phyloP scores from a whole-genome alignment of 2,329 filamentous ascomycete species.

The Aspergillus neotritici region DNA sequence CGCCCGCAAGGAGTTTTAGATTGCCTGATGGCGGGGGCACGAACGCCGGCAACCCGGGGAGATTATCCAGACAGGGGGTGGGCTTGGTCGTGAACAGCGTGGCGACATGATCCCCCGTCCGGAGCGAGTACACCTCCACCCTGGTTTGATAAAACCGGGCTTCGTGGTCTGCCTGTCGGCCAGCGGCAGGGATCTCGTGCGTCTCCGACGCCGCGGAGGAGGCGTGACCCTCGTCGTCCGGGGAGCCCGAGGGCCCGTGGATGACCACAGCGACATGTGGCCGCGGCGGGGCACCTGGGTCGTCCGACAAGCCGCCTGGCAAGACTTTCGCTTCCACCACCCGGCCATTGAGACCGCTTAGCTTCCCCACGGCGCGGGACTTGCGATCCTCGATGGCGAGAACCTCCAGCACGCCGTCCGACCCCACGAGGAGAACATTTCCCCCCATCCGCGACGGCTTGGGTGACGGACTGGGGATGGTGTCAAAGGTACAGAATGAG shows the following conservation, averaged over 20 bases:
- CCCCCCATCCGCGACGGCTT: conserved; percentile 34
- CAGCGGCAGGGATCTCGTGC: conserved; percentile 28
- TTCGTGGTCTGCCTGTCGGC: conserved; percentile 25
- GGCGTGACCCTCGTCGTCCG: conserved; percentile 30
- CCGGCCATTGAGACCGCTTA: conserved; percentile 72
- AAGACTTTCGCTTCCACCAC: conserved; percentile 79
- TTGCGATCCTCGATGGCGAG: conserved; percentile 67
- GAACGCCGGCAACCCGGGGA: conserved; percentile 57
- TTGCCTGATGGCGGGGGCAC: conserved; percentile 66
- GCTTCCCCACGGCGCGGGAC: conserved; percentile 60
- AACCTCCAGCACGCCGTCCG: conserved; percentile 72
- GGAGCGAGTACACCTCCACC: conserved; percentile 82
- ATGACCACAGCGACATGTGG: conserved; percentile 75
- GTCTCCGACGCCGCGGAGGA: conserved; percentile 33
- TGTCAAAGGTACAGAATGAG: conserved; percentile 78
- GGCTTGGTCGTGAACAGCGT: conserved; percentile 68
- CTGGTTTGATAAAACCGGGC: conserved; percentile 65
- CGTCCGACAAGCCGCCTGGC: conserved; percentile 57
- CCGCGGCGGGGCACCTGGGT: conserved; percentile 51
- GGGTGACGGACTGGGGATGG: conserved; percentile 47
- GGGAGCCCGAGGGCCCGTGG: conserved; percentile 65
- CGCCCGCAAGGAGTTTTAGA: conserved; percentile 67
- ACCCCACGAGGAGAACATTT: conserved; percentile 73
- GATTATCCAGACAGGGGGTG: conserved; percentile 53
- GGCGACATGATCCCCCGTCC: conserved; percentile 64